Base-by-base conservation (phyloP, 2,329 filamentous ascomycete species). In the Colletotrichum lindemuthianum region DNA sequence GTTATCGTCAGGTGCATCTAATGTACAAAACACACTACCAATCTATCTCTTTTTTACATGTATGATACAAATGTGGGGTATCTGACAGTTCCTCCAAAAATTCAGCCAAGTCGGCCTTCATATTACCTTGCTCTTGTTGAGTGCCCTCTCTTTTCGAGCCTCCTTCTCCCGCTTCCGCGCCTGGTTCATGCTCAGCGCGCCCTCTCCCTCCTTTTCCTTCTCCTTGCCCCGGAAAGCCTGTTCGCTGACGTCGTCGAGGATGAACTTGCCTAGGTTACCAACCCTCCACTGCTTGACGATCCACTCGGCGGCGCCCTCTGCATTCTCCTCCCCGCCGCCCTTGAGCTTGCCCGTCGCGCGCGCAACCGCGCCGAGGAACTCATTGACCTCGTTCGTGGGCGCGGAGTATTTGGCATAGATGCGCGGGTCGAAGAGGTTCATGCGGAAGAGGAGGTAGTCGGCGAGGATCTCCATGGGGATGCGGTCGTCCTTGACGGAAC, bases 401-500 rank as follows among this genome's bases (percentile, higher is more conserved):
- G 76, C 72, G 53, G 82, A 85, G 73, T 88, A 93, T 10, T 73
- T 82, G 1, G 75, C 72, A 76, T 97, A 97, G 6, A 89, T 72
- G 2, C 69, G 67, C 0, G 90, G 86, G 69, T 90, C 83, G 63
- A 84, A 80, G 41, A 84, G 78, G 74, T 99, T 99, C 63, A 98
- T 82, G 59, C 89, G 89, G 78, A 88, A 98, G 8, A 99, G 87
- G 16, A 98, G 83, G 76, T 97, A 99, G 74, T 99, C 96, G 39
- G 92, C 94, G 10, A 98, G 79, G 32, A 91, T 91, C 63, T 91
- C 86, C 13, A 90, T 85, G 2, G 90, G 85, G 57, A 99, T 89
- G 41, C 98, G 85, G 0, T 91, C 92, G 75, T 97, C 93, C 76
- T 97, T 97, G 59, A 99, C 93, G 75, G 91, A 92, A 16, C 95